Evolutionary conservation across 805 yeast genomes (phyloP).

Genomic region (Pichia nanzhaoensis): DNA sequence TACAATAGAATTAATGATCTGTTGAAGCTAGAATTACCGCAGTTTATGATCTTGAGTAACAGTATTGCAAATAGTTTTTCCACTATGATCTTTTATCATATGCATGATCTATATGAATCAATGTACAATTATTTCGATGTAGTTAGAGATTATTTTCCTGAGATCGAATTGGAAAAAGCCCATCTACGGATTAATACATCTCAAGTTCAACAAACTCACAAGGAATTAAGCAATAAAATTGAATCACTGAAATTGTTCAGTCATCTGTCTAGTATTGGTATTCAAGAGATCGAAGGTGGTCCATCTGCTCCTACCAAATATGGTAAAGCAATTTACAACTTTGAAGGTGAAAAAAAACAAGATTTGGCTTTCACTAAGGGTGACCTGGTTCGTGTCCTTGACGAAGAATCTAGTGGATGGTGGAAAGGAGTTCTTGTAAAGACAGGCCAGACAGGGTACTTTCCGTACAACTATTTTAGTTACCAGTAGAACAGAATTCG

Average conservation of each 20-base stretch:
- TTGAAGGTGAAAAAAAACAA: constrained; percentile 30
- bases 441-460: constrained; percentile 36
- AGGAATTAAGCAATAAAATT: neutral
- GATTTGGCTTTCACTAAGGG: constrained; percentile 41
- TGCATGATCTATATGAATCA: constrained; percentile 28
- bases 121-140: constrained; percentile 11
- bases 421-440: constrained; percentile 38
- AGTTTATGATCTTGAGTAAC: constrained; percentile 31
- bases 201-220: neutral
- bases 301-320: neutral
- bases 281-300: neutral
- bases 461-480: constrained; percentile 38
- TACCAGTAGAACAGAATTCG: neutral
- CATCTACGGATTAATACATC: neutral
- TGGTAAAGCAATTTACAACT: constrained; percentile 35
- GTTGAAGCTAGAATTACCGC: constrained; percentile 43
- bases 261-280: constrained; percentile 8
- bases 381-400: constrained; percentile 36
- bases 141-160: constrained; percentile 10
- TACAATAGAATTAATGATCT: constrained; percentile 33
- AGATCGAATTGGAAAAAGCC: neutral
- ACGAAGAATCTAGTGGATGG: constrained; percentile 37
- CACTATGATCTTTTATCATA: constrained; percentile 32
- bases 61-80: constrained; percentile 30
- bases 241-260: constrained; percentile 5